These are phyloP conservation scores for Wickerhamiella kurtzmanii DNA, from an alignment of 805 yeast genomes.

Conservation along the genomic window DNA sequence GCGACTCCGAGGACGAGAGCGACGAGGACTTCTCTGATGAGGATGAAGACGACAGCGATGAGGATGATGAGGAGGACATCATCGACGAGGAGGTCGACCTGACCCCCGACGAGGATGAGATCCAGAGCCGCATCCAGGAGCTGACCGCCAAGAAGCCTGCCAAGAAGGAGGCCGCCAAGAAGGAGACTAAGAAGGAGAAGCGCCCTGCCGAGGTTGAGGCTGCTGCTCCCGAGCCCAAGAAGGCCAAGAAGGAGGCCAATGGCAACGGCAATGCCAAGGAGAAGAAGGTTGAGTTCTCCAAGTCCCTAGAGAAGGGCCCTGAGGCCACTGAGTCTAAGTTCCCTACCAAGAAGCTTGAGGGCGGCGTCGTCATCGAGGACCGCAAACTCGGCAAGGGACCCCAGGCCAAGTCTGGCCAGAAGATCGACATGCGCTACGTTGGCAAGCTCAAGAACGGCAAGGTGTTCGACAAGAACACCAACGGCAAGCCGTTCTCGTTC, in stretches of 20 bases:
- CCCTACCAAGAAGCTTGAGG: slow-evolving; percentile 65
- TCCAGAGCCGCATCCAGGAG: slow-evolving; percentile 27
- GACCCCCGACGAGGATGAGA: slow-evolving; percentile 24
- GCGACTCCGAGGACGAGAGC: slow-evolving; percentile 38
- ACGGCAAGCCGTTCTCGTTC: slow-evolving; percentile 90
- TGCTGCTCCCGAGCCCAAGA: slow-evolving; percentile 21
- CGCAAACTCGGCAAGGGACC: slow-evolving; percentile 81
- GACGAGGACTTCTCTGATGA: slow-evolving; percentile 34
- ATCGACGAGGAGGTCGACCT: slow-evolving; percentile 52
- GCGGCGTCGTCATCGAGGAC: slow-evolving; percentile 91
- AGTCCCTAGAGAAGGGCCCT: slow-evolving; percentile 91
- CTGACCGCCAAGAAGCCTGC: slow-evolving; percentile 38
- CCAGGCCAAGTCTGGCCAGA: slow-evolving; percentile 74
- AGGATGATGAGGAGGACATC: slow-evolving; percentile 19
- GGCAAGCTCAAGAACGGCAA: slow-evolving; percentile 96
- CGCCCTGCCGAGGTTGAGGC: slow-evolving; percentile 27
- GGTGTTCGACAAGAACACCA: slow-evolving; percentile 91
- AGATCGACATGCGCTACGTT: slow-evolving; percentile 91
- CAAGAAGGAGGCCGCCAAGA: slow-evolving; percentile 24
- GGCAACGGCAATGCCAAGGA: slow-evolving; percentile 36
- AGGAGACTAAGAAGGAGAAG: slow-evolving; percentile 25
- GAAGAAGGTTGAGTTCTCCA: slow-evolving; percentile 76
- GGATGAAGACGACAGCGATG: slow-evolving; percentile 28
- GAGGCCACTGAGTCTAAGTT: slow-evolving; percentile 33
- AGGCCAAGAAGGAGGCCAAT: slow-evolving; percentile 21